phyloP scores from a whole-genome alignment of 306 rosid species.

The Cajanus cajan region DNA sequence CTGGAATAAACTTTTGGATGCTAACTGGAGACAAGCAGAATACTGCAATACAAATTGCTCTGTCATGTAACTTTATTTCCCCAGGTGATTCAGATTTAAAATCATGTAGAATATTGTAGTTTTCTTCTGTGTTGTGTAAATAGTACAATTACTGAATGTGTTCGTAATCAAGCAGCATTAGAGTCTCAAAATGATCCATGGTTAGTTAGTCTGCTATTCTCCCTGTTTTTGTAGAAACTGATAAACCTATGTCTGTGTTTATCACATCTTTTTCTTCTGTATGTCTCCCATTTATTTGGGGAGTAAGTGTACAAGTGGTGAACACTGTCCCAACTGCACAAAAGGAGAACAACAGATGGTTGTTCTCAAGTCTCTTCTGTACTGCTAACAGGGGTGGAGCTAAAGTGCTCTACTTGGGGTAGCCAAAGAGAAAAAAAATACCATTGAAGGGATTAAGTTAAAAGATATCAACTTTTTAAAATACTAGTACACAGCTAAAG shows the following conservation, averaged over 20 bases:
- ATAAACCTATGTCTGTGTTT: background rate
- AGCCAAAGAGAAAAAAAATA: background rate
- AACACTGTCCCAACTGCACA: background rate
- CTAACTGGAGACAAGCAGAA: constrained; percentile 98
- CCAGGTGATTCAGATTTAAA: constrained; percentile 65
- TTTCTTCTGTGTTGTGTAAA: constrained; percentile 20
- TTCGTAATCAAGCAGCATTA: constrained; percentile 3
- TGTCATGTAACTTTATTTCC: constrained; percentile 93
- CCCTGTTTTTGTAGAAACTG: background rate
- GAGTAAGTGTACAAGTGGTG: constrained; percentile 15
- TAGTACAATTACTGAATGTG: constrained; percentile 3
- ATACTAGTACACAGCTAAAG: no score
- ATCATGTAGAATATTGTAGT: constrained; percentile 22
- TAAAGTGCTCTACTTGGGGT: background rate
- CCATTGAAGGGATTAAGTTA: background rate
- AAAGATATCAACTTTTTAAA: background rate
- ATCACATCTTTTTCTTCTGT: constrained; percentile 1
- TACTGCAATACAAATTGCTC: constrained; percentile 96
- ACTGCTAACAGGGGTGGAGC: constrained; percentile 13
- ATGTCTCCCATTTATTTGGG: constrained; percentile 21
- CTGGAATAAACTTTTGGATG: constrained; percentile 99
- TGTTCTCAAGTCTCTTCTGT: constrained; percentile 1
- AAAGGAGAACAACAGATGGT: background rate
- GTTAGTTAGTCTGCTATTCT: constrained; percentile 19
- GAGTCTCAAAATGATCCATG: constrained; percentile 18